These are phyloP conservation scores for Candida frijolesensis DNA, from an alignment of 1,139 yeast genomes.

Conservation along the genomic window DNA sequence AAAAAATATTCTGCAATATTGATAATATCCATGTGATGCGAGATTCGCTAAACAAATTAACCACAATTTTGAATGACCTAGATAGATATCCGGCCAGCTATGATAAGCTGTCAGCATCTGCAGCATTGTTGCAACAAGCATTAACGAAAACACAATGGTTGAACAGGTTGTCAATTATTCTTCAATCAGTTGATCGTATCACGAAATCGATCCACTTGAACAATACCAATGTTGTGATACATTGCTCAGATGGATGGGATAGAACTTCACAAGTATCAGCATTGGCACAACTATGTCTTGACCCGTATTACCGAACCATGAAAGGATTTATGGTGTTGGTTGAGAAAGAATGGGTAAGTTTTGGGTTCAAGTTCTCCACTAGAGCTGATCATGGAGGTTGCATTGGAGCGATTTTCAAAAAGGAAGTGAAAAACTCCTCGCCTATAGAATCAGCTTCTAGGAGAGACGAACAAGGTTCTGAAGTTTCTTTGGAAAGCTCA, in stretches of 20 bases:
- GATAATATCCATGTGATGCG: constrained; percentile 96
- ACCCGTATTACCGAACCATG: constrained; percentile 84
- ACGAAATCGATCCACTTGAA: constrained; percentile 80
- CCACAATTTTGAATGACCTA: constrained; percentile 65
- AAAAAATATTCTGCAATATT: constrained; percentile 80
- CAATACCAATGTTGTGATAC: constrained; percentile 80
- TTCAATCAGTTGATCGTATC: constrained; percentile 78
- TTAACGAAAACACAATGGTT: constrained; percentile 80
- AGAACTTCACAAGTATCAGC: constrained; percentile 90
- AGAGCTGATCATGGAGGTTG: constrained; percentile 74
- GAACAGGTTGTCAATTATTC: constrained; percentile 64
- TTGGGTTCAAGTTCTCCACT: constrained; percentile 88
- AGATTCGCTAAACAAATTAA: constrained; percentile 70
- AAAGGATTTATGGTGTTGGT: constrained; percentile 84
- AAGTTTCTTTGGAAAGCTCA: constrained; percentile 17
- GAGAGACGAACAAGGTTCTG: constrained; percentile 17
- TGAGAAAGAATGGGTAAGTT: constrained; percentile 94
- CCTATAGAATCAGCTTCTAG: constrained; percentile 7
- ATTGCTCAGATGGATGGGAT: constrained; percentile 99
- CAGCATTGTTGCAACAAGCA: constrained; percentile 39
- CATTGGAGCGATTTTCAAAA: constrained; percentile 40
- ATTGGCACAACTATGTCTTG: constrained; percentile 81
- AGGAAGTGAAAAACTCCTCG: constrained; percentile 17
- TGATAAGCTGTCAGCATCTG: constrained; percentile 19
- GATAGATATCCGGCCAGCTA: constrained; percentile 50